phyloP scores from a whole-genome alignment of 371 early-diverging fungal species.

The Dinochytrium kinnereticum region DNA sequence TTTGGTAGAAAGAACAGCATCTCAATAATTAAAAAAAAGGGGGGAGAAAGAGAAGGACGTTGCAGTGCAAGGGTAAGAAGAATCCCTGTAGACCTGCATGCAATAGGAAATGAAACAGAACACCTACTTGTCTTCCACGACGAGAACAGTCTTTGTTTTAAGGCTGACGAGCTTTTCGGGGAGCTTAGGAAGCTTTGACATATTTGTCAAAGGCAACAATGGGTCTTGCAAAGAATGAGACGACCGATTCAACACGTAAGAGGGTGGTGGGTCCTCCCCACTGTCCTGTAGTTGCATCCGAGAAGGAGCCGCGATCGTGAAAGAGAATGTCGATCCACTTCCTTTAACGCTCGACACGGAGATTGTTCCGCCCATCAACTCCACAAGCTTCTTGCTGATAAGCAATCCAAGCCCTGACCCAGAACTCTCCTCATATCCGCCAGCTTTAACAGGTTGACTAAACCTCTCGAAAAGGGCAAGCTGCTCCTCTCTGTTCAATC shows the following conservation, averaged over 20 bases:
- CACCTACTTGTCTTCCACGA: slow-evolving; percentile 4
- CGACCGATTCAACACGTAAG: background rate
- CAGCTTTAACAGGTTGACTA: slow-evolving; percentile 46
- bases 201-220: background rate
- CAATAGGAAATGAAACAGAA: background rate
- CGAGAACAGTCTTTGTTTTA: background rate
- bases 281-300: background rate
- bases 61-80: background rate
- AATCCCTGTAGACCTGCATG: background rate
- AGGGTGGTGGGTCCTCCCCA: background rate
- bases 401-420: slow-evolving; percentile 65
- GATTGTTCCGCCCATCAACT: slow-evolving; percentile 65
- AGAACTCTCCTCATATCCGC: slow-evolving; percentile 42
- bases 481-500: slow-evolving; percentile 57
- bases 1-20: too few species aligned
- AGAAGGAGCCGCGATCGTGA: background rate
- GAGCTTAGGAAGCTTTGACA: background rate
- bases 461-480: slow-evolving; percentile 63
- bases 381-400: slow-evolving; percentile 60
- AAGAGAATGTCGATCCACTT: slow-evolving; percentile 58
- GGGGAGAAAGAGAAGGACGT: too few species aligned
- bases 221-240: background rate
- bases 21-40: too few species aligned
- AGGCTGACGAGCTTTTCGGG: background rate
- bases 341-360: slow-evolving; percentile 58